phyloP scores from a whole-genome alignment of 345 rosid species.

The Syzygium grande region DNA sequence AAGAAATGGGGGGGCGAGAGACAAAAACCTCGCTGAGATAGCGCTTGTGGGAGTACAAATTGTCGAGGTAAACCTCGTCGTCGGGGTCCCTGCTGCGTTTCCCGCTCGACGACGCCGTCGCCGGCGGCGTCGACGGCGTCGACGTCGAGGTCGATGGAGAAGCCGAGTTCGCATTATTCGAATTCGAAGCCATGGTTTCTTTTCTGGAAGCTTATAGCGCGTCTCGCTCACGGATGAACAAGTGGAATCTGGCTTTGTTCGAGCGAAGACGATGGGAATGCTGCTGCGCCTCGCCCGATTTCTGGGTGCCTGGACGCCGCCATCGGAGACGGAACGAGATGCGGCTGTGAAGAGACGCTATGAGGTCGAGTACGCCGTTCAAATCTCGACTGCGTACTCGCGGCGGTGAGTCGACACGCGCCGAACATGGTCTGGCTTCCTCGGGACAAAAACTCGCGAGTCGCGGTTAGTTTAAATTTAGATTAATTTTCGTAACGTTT shows the following conservation, averaged over 20 bases:
- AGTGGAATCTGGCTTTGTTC: not conserved
- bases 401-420: not conserved
- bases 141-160: constrained; percentile 21
- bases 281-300: not conserved
- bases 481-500: too few relatives aligned
- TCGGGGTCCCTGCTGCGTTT: constrained; percentile 89
- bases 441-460: too few relatives aligned
- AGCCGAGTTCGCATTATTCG: not conserved
- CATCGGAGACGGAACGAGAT: not conserved
- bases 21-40: constrained; percentile 77
- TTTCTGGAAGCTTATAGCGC: not conserved
- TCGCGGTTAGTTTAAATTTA: too few relatives aligned
- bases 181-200: not conserved
- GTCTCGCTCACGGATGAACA: not conserved
- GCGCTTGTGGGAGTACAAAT: constrained; percentile 90
- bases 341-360: too few relatives aligned
- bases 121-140: constrained; percentile 20
- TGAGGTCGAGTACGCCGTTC: not conserved
- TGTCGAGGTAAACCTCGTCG: constrained; percentile 91
- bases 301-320: not conserved
- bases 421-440: too few relatives aligned
- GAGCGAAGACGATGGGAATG: not conserved
- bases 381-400: not conserved
- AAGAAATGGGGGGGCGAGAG: not conserved
- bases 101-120: constrained; percentile 46